Evolutionary conservation across 257 asterid genomes (phyloP).

Genomic region (Buddleja alternifolia): DNA sequence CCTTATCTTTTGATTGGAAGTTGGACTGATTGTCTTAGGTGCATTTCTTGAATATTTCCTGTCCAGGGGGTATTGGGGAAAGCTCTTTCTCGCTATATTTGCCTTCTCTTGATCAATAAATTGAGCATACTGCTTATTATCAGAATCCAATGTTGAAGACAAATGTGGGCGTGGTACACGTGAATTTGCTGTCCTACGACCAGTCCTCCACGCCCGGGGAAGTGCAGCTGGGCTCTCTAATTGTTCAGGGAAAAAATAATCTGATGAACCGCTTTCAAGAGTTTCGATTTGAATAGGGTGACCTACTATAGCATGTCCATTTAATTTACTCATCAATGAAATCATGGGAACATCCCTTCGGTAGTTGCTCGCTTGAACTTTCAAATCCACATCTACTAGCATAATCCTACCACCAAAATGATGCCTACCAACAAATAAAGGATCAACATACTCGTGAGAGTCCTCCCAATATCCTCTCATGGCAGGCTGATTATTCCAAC

Average conservation of each 20-base stretch:
- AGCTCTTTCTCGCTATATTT: conserved; percentile 34
- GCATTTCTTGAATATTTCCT: conserved; percentile 52
- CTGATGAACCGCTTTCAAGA: conserved; percentile 64
- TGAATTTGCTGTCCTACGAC: conserved; percentile 84
- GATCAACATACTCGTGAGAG: conserved; percentile 47
- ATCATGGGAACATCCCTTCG: conserved; percentile 78
- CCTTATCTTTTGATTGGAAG: conserved; percentile 70
- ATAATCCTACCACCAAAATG: conserved; percentile 51
- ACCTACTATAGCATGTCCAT: conserved; percentile 89
- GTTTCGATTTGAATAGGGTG: conserved; percentile 86
- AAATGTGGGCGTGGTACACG: conserved; percentile 81
- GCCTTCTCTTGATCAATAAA: conserved; percentile 35
- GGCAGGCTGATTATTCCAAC: conserved; percentile 52
- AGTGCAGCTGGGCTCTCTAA: conserved; percentile 56
- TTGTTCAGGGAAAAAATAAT: conserved; percentile 49
- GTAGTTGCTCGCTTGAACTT: conserved; percentile 79
- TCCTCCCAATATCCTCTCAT: conserved; percentile 69
- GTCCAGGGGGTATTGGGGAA: conserved; percentile 33
- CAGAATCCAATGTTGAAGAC: conserved; percentile 40
- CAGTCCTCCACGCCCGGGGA: conserved; percentile 88
- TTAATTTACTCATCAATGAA: conserved; percentile 79
- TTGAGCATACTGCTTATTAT: conserved; percentile 38
- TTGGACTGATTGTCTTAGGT: conserved; percentile 51
- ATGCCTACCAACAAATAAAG: conserved; percentile 43
- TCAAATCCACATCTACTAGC: conserved; percentile 79